Percentiles rank a stretch among this genome's conserved stretches.
These are phyloP conservation scores for Ligustrum vulgare DNA, from an alignment of 257 asterid genomes.

Conservation along the genomic window DNA sequence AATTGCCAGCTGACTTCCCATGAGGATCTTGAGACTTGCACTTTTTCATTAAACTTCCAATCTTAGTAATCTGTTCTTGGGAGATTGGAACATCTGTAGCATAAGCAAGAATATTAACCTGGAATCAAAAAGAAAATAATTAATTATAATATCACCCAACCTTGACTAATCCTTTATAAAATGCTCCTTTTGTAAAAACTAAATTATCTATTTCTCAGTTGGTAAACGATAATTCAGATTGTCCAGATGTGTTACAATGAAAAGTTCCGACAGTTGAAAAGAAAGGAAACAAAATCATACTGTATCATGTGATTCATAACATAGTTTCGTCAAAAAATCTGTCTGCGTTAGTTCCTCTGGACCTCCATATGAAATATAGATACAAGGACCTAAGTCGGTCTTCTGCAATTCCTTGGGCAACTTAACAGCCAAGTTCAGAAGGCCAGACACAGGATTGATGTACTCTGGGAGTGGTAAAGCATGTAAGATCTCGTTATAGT, in stretches of 20 bases:
- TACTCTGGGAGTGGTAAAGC: constrained; percentile 86
- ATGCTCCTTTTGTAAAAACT: constrained; percentile 1
- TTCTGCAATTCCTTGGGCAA: constrained; percentile 59
- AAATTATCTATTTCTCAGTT: constrained; percentile 1
- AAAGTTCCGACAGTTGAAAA: background rate
- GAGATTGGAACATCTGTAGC: constrained; percentile 75
- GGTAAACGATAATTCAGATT: background rate
- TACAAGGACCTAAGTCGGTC: constrained; percentile 79
- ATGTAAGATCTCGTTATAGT: constrained; percentile 64
- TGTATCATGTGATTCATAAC: constrained; percentile 80
- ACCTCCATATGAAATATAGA: constrained; percentile 77
- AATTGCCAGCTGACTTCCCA: constrained; percentile 49
- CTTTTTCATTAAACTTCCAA: constrained; percentile 57
- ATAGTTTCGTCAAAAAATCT: constrained; percentile 70
- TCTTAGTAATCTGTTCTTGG: constrained; percentile 60
- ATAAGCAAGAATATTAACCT: constrained; percentile 92
- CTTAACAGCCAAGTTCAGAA: constrained; percentile 73
- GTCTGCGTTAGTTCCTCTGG: constrained; percentile 66
- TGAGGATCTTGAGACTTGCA: constrained; percentile 39
- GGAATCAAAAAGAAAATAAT: constrained; percentile 37
- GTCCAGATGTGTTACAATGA: background rate
- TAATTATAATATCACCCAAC: constrained; percentile 18
- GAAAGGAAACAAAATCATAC: constrained; percentile 42
- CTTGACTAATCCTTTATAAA: background rate
- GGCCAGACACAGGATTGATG: constrained; percentile 74